Conservation (phyloP, 129 eudicot species). For the Helianthus tuberosus region DNA sequence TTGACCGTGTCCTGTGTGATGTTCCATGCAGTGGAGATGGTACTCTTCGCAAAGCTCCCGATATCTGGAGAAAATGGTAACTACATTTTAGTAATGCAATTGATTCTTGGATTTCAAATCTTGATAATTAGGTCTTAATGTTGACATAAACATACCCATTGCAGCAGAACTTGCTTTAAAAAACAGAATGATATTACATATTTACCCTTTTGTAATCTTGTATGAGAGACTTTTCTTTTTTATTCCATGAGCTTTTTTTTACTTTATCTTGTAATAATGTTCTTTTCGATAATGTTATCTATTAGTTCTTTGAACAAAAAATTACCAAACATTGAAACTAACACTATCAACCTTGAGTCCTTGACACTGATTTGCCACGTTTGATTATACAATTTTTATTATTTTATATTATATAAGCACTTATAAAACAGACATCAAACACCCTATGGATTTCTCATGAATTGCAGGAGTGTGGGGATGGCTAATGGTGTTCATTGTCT, state of each 20-base stretch:
- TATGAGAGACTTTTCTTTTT: background rate
- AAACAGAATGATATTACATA: background rate
- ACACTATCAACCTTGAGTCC: no score
- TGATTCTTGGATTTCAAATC: background rate
- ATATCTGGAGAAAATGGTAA: conserved; percentile 97
- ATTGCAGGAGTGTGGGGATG: conserved; percentile 78
- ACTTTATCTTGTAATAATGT: no score
- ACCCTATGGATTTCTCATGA: background rate
- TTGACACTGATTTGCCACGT: no score
- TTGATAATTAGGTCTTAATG: background rate
- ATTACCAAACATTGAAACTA: no score
- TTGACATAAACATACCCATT: background rate
- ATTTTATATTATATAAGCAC: background rate
- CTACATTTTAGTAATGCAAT: background rate
- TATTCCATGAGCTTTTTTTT: background rate
- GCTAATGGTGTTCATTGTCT: conserved; percentile 93
- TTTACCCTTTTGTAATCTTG: background rate
- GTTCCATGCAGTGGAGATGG: conserved; percentile 99
- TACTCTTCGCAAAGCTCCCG: conserved; percentile 98
- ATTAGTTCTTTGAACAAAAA: no score
- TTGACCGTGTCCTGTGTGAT: conserved; percentile 98
- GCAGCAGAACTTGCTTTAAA: background rate
- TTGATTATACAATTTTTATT: background rate
- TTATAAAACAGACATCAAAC: background rate
- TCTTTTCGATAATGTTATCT: no score